Evolutionary conservation across 192 early-diverging fungal genomes (phyloP), one percentile per base, ranked within the genome.

Genomic region (Coemansia sp.): DNA sequence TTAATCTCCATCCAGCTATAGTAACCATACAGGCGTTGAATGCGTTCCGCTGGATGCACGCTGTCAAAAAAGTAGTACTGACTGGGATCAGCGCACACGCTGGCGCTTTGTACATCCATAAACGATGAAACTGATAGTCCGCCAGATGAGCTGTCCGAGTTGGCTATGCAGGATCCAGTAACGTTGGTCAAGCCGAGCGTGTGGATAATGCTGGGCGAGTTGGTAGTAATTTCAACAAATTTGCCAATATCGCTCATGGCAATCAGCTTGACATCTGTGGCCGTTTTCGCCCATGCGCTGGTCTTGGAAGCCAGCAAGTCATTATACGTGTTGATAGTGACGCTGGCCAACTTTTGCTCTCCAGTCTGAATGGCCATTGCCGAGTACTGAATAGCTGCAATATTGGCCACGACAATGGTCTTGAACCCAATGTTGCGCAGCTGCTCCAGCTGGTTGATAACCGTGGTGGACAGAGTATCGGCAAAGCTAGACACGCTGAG

Each of bases 1-100:
- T 3, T 21, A 12, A 67, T 35, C 10, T 24, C 6, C 23, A 54
- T 24, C 42, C 42, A 42, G 38, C 40, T 44, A 24, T 59, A 64
- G 29, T 71, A 71, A 24, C 71, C 71, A 19, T 31, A 66, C 21
- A 73, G 27, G 29, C 64, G 71, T 1, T 73, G 71, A 1, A 73
- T 44, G 5, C 71, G 60, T 16, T 65, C 64, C 5, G 64, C 25
- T 6, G 69, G 69, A 28, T 72, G 67, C 6, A 69, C 56, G 7
- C 18, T 1, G 43, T 69, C 67, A 56, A 62, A 62, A 54, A 62
- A 69, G 33, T 57, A 68, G 58, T 27, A 47, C 7, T 6, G 21
- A 59, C 53, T 61, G 16, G 58, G 58, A 27, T 68, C 40, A 1
- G 29, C 38, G 54, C 66, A 68, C 21, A 54, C 29, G 42, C 40